Evolutionary conservation across 1,139 yeast genomes (phyloP).

Genomic region (Kodamaea fungicola): DNA sequence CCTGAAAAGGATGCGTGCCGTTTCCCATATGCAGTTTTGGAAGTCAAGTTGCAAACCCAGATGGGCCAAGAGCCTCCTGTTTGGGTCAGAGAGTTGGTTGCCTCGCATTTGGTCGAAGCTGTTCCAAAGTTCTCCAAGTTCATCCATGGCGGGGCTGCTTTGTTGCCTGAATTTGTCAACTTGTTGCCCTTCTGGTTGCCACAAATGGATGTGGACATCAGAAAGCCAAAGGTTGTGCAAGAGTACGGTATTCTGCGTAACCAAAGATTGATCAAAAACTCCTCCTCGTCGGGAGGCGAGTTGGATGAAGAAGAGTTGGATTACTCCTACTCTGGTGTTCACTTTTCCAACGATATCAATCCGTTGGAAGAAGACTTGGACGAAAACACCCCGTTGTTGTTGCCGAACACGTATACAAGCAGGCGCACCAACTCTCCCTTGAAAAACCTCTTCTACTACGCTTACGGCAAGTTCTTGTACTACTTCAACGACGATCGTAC

Average conservation of each 20-base stretch:
- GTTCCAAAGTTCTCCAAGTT: slow-evolving; percentile 97
- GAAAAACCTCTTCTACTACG: slow-evolving; percentile 27
- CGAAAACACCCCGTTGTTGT: slow-evolving; percentile 38
- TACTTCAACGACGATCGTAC: slow-evolving; percentile 64
- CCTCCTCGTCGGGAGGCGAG: slow-evolving; percentile 48
- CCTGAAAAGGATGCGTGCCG: slow-evolving; percentile 82
- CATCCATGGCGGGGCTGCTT: slow-evolving; percentile 90
- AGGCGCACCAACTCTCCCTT: slow-evolving; percentile 29
- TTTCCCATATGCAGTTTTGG: slow-evolving; percentile 95
- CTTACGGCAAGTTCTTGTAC: slow-evolving; percentile 39
- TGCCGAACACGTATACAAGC: slow-evolving; percentile 33
- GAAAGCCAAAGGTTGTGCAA: slow-evolving; percentile 75
- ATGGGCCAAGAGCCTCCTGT: slow-evolving; percentile 97
- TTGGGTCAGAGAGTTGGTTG: slow-evolving; percentile 91
- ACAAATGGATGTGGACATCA: slow-evolving; percentile 95
- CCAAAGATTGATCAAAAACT: slow-evolving; percentile 22
- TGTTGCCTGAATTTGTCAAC: slow-evolving; percentile 76
- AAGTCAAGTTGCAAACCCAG: slow-evolving; percentile 95
- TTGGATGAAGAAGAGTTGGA: slow-evolving; percentile 44
- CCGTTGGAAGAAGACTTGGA: slow-evolving; percentile 50
- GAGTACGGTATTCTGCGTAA: slow-evolving; percentile 55
- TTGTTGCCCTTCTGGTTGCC: slow-evolving; percentile 96
- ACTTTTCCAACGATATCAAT: slow-evolving; percentile 45
- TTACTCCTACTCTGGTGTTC: slow-evolving; percentile 36
- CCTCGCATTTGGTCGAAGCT: slow-evolving; percentile 93